These are phyloP conservation scores for Aspergillus sclerotioniger DNA, from an alignment of 495 filamentous ascomycete species.

Conservation along the genomic window DNA sequence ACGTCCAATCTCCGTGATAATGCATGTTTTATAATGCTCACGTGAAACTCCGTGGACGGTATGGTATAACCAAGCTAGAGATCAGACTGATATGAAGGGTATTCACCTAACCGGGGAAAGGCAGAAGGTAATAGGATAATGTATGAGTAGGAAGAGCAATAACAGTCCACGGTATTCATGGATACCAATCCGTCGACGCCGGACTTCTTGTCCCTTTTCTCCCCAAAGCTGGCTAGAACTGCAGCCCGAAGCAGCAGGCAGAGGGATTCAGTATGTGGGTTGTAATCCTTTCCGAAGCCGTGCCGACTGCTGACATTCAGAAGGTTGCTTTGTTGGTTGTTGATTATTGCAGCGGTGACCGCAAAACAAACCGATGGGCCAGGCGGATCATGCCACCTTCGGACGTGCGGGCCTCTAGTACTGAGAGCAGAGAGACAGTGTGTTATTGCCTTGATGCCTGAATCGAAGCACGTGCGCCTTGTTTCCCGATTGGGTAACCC, in stretches of 20 bases:
- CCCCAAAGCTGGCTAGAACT: background rate
- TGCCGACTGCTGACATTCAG: too few species aligned
- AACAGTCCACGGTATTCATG: background rate
- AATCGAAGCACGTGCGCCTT: background rate
- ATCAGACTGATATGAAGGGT: background rate
- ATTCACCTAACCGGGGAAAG: background rate
- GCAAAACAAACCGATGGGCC: conserved; percentile 2
- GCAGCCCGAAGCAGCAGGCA: background rate
- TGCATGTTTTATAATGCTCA: conserved; percentile 12
- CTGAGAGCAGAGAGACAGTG: background rate
- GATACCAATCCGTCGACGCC: background rate
- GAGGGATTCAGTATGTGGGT: too few species aligned
- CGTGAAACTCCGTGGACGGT: background rate
- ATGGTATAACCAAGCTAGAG: background rate
- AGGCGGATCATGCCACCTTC: conserved; percentile 16
- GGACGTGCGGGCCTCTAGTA: background rate
- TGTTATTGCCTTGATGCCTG: conserved; percentile 9
- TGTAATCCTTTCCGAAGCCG: too few species aligned
- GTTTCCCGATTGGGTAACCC: background rate
- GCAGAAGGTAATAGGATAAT: too few species aligned
- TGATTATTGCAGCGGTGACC: background rate
- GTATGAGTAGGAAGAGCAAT: too few species aligned
- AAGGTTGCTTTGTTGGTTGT: background rate
- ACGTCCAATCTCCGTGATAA: conserved; percentile 34
- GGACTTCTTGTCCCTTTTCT: background rate